Base-by-base conservation (phyloP, 2,329 filamentous ascomycete genomes). In the Dendrostoma leiphaemia region DNA sequence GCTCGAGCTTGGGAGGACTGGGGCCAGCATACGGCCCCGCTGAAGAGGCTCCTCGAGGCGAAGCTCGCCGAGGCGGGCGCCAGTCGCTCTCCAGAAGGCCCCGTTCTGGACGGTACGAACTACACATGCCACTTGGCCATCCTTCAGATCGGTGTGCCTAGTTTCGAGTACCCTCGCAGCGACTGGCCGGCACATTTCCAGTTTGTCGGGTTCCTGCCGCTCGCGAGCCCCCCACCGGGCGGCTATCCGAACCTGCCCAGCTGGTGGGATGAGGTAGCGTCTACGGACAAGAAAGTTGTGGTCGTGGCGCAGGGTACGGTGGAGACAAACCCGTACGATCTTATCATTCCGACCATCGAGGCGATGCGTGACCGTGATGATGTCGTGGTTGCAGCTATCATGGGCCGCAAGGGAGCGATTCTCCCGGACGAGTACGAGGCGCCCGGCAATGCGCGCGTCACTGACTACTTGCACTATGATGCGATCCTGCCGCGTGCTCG, bases 271-370 rank as follows among this genome's bases (percentile, higher is more conserved):
- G 65, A 70, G 38, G 44, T 73, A 48, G 48, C 60, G n/a, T 50
- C 57, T 15, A 48, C 54, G 24, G 32, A 24, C 10, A 67, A 65
- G 53, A 68, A 67, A 45, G 62, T 73, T 2, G 59, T 74, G 2
- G 66, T 74, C 8, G 71, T 74, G 17, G 66, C 71, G 0, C 71
- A 74, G 53, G 71, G 71, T 4, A 73, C 71, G 2, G 71, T 74
- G 6, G 71, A 74, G 59, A 69, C 62, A 2, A 63, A 72, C 46
- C 69, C 70, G 5, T 51, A 63, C 5, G 66, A 73, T 44, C 64
- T 74, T 3, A 71, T 74, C 43, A 53, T 73, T 21, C 71, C 71
- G 1, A 73, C 70, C 3, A 59, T 73, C 3, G 60, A 57, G n/a
- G 66, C 69, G 2, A 62, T 73, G 49, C 62, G 60, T 0, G 53